Base-by-base conservation (phyloP, 306 rosid species). In the Rubus parviflorus region DNA sequence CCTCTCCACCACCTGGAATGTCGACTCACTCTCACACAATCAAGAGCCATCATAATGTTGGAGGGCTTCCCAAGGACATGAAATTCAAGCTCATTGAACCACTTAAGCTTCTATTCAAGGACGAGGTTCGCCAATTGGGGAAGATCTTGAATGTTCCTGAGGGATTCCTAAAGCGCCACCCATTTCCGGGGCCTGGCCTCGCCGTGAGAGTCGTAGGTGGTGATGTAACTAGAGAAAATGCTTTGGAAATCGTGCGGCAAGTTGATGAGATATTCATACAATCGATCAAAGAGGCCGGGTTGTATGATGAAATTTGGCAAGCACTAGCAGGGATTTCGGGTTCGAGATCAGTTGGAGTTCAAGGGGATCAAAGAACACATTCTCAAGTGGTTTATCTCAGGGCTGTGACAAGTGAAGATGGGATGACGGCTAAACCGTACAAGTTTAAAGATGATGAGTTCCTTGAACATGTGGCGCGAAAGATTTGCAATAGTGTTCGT, bases 171-270 rank as follows among this genome's bases (percentile, higher is more conserved):
- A 95, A 92, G 73, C 98, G 97, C 45, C 97, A 92, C 76, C 98
- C 97, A 41, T 95, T 95, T 80, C 98, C 98, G 3, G 98, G 97
- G 17, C 98, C 97, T 51, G 98, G 98, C 51, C 98, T 95, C 75
- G 98, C 98, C 1, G 97, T 95, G 6, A 86, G 97, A 82, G 93
- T 95, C 56, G 60, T 92, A 70, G 98, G 98, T 69, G 98, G 92
- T 40, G 98, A 30, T 45, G 3, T 45, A 6, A 45, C 48, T 8
- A 12, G 12, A 45, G 48, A 45, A 30, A 45, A 45, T 45, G 48
- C 13, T 45, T 45, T 45, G 48, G 7, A 45, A 45, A 45, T 45
- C 48, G 48, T 45, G 12, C 12, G 48, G 3, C 48, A 9, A 12
- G 48, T 45, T 45, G 13, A 45, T 45, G 48, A 45, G 13, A 45